Evolutionary conservation across 257 asterid species (phyloP), one percentile per base, ranked within the genome.

Genomic region (Buddleja alternifolia): DNA sequence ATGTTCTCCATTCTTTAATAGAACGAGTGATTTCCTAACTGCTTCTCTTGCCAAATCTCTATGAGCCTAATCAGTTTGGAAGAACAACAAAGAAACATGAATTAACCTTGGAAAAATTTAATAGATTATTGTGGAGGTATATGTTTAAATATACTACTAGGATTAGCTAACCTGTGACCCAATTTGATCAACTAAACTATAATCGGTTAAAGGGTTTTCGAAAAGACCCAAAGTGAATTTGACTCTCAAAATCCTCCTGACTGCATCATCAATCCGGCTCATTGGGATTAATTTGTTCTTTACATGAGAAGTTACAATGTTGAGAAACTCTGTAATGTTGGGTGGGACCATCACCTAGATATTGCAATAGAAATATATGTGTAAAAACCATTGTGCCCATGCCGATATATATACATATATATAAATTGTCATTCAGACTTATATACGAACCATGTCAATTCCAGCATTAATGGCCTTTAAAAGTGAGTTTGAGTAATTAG

Each of bases 181-280:
- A 11, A 84, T 67, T 0, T 83, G 78, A 59, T 77, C 63, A 4
- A 66, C 75, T 24, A 77, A 15, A 48, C 75, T 81, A 29, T 61
- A 69, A 82, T 87, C 95, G 66, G 88, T 82, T 37, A 73, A 52
- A 10, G 92, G 95, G 48, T 85, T 78, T 65, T 85, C 95, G 14
- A 87, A 87, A 14, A 87, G 83, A 2, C 92, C 95, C 82, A 83
- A 47, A 1, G 15, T 57, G 25, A 85, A 85, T 61, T 87, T 87
- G 21, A 87, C 88, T 61, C 94, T 80, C 73, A 84, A 71, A 42
- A 87, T 84, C 56, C 94, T 82, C 34, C 51, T 75, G 0, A 87
- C 94, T 3, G 94, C 94, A 77, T 84, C 91, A 58, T 87, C 81
- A 24, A 87, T 87, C 57, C 91, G 65, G 50, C 84, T 83, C 67